A percentile compares a stretch with the other conserved stretches of the same genome.
Evolutionary conservation across 352 stramenopile genomes (phyloP).

Genomic region (Pythium chondricola): DNA sequence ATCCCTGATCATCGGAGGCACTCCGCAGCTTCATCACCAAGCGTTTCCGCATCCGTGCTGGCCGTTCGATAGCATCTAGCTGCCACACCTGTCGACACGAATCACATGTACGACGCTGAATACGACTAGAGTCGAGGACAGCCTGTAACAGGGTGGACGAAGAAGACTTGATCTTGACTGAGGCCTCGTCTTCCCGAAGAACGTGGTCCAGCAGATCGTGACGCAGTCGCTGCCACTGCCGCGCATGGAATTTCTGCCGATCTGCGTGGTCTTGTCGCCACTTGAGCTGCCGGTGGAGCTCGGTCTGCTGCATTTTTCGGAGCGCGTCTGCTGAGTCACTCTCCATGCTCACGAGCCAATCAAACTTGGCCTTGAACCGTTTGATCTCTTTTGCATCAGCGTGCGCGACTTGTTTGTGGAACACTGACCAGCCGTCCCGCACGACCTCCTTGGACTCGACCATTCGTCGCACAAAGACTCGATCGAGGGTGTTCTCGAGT

Average conservation of each 20-base stretch:
- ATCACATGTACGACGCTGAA: not conserved
- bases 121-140: not conserved
- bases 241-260: conserved; percentile 52
- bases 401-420: conserved; percentile 34
- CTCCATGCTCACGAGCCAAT: conserved; percentile 38
- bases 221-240: conserved; percentile 43
- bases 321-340: conserved; percentile 32
- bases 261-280: conserved; percentile 64
- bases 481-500: conserved; percentile 53
- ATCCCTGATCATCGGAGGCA: not conserved
- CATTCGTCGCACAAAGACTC: conserved; percentile 46
- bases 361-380: conserved; percentile 28
- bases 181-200: conserved; percentile 3
- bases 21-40: conserved; percentile 23
- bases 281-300: conserved; percentile 53
- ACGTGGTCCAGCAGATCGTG: conserved; percentile 24
- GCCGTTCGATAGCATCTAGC: conserved; percentile 65
- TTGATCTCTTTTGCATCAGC: conserved; percentile 36
- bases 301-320: conserved; percentile 31
- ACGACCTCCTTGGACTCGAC: conserved; percentile 50
- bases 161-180: too few species aligned
- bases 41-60: conserved; percentile 58
- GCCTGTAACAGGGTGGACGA: not conserved
- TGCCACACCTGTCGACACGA: conserved; percentile 20
- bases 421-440: conserved; percentile 36